Base-by-base conservation (phyloP, 2,329 filamentous ascomycete genomes). In the Trichoderma afroharzianum region DNA sequence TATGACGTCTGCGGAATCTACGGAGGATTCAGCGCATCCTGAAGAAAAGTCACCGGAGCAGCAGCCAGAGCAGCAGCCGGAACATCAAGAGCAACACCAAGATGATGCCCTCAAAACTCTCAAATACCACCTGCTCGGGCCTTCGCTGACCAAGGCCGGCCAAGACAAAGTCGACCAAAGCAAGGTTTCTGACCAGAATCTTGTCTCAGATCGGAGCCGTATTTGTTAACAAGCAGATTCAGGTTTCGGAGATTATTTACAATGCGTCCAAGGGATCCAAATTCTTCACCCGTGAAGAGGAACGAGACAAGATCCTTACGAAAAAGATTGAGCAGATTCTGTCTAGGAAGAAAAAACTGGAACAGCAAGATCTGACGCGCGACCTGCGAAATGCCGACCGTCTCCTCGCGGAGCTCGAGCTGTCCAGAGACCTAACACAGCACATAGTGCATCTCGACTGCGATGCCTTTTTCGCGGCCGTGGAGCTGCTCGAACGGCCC, bases 241-340 rank as follows among this genome's bases (percentile, higher is more conserved):
- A 92, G 90, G 94, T 99, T 63, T 97, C 95, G 3, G 95, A 98
- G 76, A 91, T 98, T 76, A 99, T 99, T 72, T 98, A 98, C 83
- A 94, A 97, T 80, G 94, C 95, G 12, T 98, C 94, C 18, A 98
- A 97, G 79, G 96, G 96, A 62, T 97, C 94, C 75, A 98, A 97
- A 80, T 99, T 92, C 83, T 99, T 98, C 86, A 93, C 92, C 76
- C 93, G 95, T 72, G 96, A 99, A 81, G 92, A 97, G 79, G 87
- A 84, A 71, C 92, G 91, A 76, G 95, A 98, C 83, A 91, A 92
- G 77, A 86, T 88, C 58, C 87, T 98, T 24, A 98, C 95, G 0
- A 86, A 91, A 70, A 98, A 97, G 81, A 98, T 98, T 76, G 89
- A 91, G 68, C 87, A 88, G 55, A 95, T 98, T 71, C 81, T 96